A percentile compares a stretch with the other conserved stretches of the same genome.
These are phyloP conservation scores for Euphorbia peplus DNA, from an alignment of 345 rosid species.

Conservation along the genomic window DNA sequence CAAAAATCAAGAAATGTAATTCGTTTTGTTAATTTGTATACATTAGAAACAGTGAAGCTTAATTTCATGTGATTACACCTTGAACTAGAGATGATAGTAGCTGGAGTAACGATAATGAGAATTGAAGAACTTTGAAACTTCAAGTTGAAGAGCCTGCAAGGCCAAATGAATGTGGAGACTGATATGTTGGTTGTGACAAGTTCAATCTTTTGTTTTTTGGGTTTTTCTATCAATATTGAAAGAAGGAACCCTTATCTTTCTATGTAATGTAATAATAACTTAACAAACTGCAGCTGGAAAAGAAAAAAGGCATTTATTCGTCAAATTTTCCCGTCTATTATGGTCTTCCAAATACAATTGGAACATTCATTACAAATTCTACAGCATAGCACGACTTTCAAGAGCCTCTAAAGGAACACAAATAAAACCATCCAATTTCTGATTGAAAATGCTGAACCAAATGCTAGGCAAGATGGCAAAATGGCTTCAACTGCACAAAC, in stretches of 20 bases:
- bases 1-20: neutral
- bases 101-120: too few relatives aligned
- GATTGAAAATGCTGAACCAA: constrained; percentile 17
- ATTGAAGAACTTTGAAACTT: too few relatives aligned
- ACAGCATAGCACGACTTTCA: constrained; percentile 10
- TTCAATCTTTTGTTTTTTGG: too few relatives aligned
- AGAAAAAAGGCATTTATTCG: neutral
- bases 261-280: too few relatives aligned
- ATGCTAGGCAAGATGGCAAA: neutral
- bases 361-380: constrained; percentile 11
- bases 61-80: too few relatives aligned
- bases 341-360: constrained; percentile 18
- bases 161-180: too few relatives aligned
- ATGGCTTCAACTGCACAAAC: neutral
- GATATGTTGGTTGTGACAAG: too few relatives aligned
- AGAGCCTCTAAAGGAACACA: constrained; percentile 1
- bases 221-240: too few relatives aligned
- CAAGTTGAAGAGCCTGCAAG: too few relatives aligned
- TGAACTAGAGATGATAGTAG: too few relatives aligned
- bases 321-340: neutral
- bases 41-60: neutral
- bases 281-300: neutral
- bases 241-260: too few relatives aligned
- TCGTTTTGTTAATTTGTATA: neutral
- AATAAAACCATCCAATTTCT: constrained; percentile 8